Base-by-base conservation (phyloP, 768 basidiomycete genomes). In the Lactarius sanguifluus region DNA sequence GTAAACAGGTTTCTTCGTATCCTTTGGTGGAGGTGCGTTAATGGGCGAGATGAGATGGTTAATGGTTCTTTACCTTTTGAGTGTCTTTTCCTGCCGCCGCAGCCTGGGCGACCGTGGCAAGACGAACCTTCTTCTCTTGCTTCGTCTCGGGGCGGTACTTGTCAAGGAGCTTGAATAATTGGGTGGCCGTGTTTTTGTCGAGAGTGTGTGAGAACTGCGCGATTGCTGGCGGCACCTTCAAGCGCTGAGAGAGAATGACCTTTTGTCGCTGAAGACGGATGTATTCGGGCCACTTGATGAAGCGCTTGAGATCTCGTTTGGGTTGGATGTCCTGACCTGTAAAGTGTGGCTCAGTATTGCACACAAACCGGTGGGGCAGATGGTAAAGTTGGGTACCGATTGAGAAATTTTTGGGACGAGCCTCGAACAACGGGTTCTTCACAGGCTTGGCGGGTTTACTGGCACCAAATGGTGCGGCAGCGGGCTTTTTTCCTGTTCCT, bases 281-380 rank as follows among this genome's bases (percentile, higher is more conserved):
- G 76, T 98, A 98, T 82, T 96, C 94, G 72, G 96, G 96, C 96
- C 96, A 99, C 79, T 97, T 98, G 81, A 98, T 92, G 82, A 98
- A 98, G 77, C 96, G 92, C 65, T 93, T 96, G 71, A 98, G 80
- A 80, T 98, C 96, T 63, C 86, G 86, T 77, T 84, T 85, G 74
- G 90, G 96, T 73, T 90, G 92, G 73, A 98, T 85, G 79, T 96
- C 93, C 81, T 96, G 94, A 75, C 96, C 96, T 96, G 71, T 0
- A 65, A 23, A n/a, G 8, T 28, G 36, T 12, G 40, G 0, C 28
- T 65, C 52, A 50, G 28, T 32, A 18, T 50, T 25, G 30, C 41
- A 7, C 15, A 41, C 61, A 10, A n/a, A 18, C 28, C 15, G 61
- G 32, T 18, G 5, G 63, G 64, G 32, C 54, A 9, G n/a, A 64